Evolutionary conservation across 345 rosid species (phyloP).

Genomic region (Eucalyptus regnans): DNA sequence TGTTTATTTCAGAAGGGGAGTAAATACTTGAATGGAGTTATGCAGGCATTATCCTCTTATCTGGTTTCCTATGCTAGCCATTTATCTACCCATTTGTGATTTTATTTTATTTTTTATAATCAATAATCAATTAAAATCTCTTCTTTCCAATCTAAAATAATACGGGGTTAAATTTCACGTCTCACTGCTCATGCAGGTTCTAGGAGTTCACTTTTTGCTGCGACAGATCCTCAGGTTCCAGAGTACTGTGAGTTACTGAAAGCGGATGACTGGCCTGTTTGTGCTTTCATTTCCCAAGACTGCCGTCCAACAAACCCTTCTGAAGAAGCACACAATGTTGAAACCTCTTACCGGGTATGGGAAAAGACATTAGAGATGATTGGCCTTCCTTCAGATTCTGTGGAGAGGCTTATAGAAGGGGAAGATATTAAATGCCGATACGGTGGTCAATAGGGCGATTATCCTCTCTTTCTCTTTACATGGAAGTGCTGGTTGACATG

Average conservation of each 20-base stretch:
- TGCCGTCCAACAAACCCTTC: constrained; percentile 91
- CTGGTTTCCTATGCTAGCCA: not conserved
- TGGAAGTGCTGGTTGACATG: not conserved
- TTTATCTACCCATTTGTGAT: not conserved
- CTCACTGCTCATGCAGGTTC: constrained; percentile 31
- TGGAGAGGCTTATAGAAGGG: constrained; percentile 71
- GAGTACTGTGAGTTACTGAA: constrained; percentile 78
- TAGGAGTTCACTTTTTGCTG: constrained; percentile 82
- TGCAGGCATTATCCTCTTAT: not conserved
- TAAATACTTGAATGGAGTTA: not conserved
- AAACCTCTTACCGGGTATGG: constrained; percentile 64
- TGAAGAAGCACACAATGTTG: constrained; percentile 78
- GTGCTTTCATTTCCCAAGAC: constrained; percentile 89
- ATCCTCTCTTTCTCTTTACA: not conserved
- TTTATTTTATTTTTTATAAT: not conserved
- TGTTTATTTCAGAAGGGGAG: not conserved
- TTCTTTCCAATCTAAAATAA: not conserved
- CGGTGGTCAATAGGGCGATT: constrained; percentile 8
- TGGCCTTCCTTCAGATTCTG: constrained; percentile 73
- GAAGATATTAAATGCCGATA: constrained; percentile 45
- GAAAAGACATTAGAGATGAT: constrained; percentile 81
- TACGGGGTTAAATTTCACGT: not conserved
- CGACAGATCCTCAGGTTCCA: constrained; percentile 89
- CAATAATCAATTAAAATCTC: not conserved
- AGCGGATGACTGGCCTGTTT: constrained; percentile 84